Base-by-base conservation (phyloP, 768 basidiomycete genomes). In the Astraeus odoratus region DNA sequence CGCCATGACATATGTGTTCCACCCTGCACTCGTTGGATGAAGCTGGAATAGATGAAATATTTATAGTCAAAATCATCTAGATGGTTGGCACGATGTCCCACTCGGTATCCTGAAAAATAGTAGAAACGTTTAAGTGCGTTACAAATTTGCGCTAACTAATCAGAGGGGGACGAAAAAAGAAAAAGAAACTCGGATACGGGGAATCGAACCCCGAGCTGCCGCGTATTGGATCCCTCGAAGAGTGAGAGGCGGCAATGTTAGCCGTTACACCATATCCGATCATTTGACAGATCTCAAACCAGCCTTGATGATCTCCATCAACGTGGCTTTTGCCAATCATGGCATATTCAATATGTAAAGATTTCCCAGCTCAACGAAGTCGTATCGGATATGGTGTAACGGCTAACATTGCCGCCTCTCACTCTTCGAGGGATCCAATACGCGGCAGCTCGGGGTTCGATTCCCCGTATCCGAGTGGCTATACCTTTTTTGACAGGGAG, bases 361-460 rank as follows among this genome's bases (percentile, higher is more conserved):
- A n/a, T n/a, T n/a, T n/a, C n/a, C n/a, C n/a, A n/a, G n/a, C n/a
- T n/a, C n/a, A n/a, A n/a, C n/a, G n/a, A n/a, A n/a, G n/a, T n/a
- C n/a, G n/a, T n/a, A 29, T 63, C 67, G 67, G 74, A 66, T 78
- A 77, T 76, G 75, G 76, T 78, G 76, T 77, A 78, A 78, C 64
- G 76, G 76, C 73, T 74, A 78, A 74, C 76, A 76, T 77, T 76
- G 68, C 75, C 74, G 76, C 76, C 75, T 78, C 67, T 75, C 76
- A 75, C 5, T 7, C 26, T 16, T 7, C 9, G 22, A 23, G 19
- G 37, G 22, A 24, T 38, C 3, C 9, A 33, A 33, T n/a, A 23
- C 63, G 73, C 73, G 71, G 71, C 67, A 73, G 72, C 72, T 73
- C 73, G 73, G 71, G 72, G 71, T 73, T 74, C 72, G 72, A 73